A percentile compares a stretch with the other conserved stretches of the same genome.
These are phyloP conservation scores for Hsuehochloa calcarea DNA, from an alignment of 176 grass and related monocot genomes.

Conservation along the genomic window DNA sequence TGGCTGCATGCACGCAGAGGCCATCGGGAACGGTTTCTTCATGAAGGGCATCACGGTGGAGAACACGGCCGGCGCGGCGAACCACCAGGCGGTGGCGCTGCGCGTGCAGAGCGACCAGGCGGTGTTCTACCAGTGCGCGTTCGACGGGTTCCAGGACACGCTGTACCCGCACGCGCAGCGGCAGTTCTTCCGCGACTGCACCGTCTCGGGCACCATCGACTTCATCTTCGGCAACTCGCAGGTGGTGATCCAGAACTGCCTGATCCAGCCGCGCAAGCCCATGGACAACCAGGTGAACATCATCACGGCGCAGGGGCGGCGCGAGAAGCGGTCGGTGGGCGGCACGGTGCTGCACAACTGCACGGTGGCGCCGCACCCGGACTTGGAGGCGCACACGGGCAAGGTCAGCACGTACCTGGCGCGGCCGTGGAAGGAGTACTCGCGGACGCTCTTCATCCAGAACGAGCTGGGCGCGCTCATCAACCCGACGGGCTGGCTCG, in stretches of 20 bases:
- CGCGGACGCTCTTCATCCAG: constrained; percentile 71
- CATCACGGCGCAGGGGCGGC: constrained; percentile 67
- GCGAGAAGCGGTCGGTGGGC: constrained; percentile 45
- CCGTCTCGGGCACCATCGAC: constrained; percentile 51
- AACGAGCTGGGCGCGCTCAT: constrained; percentile 71
- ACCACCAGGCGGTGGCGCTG: constrained; percentile 76
- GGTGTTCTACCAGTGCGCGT: constrained; percentile 60
- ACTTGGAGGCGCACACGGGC: constrained; percentile 21
- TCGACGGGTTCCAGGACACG: constrained; percentile 81
- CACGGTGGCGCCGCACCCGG: constrained; percentile 62
- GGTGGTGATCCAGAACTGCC: constrained; percentile 66
- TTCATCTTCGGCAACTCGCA: constrained; percentile 82
- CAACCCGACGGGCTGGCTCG: constrained; percentile 64
- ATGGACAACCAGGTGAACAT: constrained; percentile 75
- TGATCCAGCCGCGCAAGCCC: constrained; percentile 54
- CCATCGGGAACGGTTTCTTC: constrained; percentile 73
- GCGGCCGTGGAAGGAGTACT: constrained; percentile 85
- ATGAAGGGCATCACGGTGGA: constrained; percentile 57
- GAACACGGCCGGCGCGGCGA: constrained; percentile 67
- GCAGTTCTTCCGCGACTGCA: constrained; percentile 82
- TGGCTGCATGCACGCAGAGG: constrained; percentile 33
- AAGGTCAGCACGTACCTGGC: constrained; percentile 69
- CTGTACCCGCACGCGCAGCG: constrained; percentile 70
- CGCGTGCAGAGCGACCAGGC: constrained; percentile 63
- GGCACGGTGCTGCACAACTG: constrained; percentile 74